A percentile compares a stretch with the other conserved stretches of the same genome.
phyloP scores from a whole-genome alignment of 345 rosid genomes.

The Salix dunnii region DNA sequence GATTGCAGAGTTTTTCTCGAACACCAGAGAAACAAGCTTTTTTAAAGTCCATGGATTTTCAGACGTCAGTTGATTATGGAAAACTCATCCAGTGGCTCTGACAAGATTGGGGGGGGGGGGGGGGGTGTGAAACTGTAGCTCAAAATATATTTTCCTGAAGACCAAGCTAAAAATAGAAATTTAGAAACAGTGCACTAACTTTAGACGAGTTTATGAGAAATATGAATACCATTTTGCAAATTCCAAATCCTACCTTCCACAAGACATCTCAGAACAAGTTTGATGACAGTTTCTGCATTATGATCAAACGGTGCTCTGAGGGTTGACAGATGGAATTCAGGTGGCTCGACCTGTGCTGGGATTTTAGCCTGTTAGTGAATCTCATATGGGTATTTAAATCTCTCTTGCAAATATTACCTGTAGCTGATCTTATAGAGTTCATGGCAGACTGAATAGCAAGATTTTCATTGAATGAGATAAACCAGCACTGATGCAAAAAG shows the following conservation, averaged over 20 bases:
- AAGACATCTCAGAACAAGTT: background rate
- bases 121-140: background rate
- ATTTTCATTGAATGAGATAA: background rate
- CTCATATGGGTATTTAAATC: background rate
- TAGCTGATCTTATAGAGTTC: background rate
- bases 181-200: background rate
- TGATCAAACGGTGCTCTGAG: background rate
- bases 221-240: background rate
- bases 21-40: background rate
- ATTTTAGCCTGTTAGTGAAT: background rate
- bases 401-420: background rate
- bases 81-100: background rate
- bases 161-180: background rate
- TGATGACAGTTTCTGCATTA: background rate
- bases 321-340: background rate
- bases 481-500: background rate
- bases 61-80: background rate
- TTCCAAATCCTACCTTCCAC: background rate
- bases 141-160: background rate
- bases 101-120: too few relatives aligned
- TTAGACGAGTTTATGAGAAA: background rate
- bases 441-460: background rate
- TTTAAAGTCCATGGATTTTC: background rate
- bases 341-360: background rate
- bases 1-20: background rate